Conservation (phyloP, 1,284 basidiomycete species). For the Heterobasidion parviporum region DNA sequence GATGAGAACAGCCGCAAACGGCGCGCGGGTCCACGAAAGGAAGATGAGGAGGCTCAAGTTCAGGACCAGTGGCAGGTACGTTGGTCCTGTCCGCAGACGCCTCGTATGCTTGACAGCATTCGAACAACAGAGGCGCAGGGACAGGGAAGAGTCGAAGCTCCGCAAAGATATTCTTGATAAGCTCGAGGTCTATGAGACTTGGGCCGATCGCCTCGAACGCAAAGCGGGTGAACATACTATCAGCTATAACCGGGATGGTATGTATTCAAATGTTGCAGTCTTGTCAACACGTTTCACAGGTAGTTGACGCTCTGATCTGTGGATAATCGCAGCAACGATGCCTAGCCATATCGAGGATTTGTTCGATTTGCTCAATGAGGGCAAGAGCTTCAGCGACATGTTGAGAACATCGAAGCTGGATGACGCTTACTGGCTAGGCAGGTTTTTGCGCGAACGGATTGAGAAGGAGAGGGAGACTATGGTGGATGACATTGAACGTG, state of each 20-base stretch:
- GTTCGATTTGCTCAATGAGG: slow-evolving; percentile 57
- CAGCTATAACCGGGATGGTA: slow-evolving; percentile 35
- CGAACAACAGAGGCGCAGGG: slow-evolving; percentile 37
- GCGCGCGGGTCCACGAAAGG: slow-evolving; percentile 54
- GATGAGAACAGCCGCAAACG: slow-evolving; percentile 44
- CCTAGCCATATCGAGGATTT: slow-evolving; percentile 56
- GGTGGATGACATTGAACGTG: slow-evolving; percentile 55
- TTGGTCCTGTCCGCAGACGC: background rate
- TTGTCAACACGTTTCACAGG: too few species aligned
- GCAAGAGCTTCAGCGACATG: slow-evolving; percentile 22
- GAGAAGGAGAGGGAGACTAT: slow-evolving; percentile 42
- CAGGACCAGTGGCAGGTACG: slow-evolving; percentile 68
- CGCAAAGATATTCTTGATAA: slow-evolving; percentile 47
- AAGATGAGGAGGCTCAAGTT: slow-evolving; percentile 57
- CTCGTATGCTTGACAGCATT: background rate
- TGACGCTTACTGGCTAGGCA: slow-evolving; percentile 60
- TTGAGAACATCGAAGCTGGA: slow-evolving; percentile 26
- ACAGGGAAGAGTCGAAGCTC: slow-evolving; percentile 45
- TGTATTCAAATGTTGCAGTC: slow-evolving; percentile 5
- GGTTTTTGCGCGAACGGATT: slow-evolving; percentile 43
- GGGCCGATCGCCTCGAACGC: slow-evolving; percentile 50
- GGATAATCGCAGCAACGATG: background rate
- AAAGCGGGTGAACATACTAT: slow-evolving; percentile 35
- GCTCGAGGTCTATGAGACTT: slow-evolving; percentile 35
- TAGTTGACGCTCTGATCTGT: background rate